Evolutionary conservation across 371 early-diverging fungal genomes (phyloP), one percentile per base, ranked within the genome.

Genomic region (Coelomomyces lativittatus): DNA sequence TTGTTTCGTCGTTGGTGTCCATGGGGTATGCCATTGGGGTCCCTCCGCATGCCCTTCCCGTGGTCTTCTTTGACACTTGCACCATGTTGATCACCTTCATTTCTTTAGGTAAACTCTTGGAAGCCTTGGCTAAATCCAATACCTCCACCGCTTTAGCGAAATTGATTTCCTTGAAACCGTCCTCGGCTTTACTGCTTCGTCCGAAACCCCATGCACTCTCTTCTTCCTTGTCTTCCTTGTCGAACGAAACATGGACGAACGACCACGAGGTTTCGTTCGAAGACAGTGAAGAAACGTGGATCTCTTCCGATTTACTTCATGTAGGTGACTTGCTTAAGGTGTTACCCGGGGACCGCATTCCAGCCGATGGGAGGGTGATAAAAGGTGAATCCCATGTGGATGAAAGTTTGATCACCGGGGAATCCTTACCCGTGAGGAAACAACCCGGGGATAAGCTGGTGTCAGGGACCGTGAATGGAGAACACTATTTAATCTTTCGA

Each of bases 371-470:
- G n/a, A 51, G 67, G 1, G 65, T 99, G 8, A 58, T 80, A n/a
- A 63, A 60, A 14, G 98, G 99, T 4, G 41, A 63, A 9, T 80
- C 88, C 4, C 67, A 79, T 26, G 78, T 97, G 8, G 96, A 98
- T 63, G 99, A 98, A 64, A 85, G 90, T 44, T 86, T 97, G 65
- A 80, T 99, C 0, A 98, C 99, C 0, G 99, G 98, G 31, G 99
- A 99, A 62, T 79, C 84, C 14, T 62, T 87, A 21, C 87, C 93
- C 0, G 83, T 98, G 28, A 48, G 39, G 51, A 98, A 97, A 58
- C 56, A 54, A 9, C 56, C 39, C 1, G 85, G 81, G 6, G 67
- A 70, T 39, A 31, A 41, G 3, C 80, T 93, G 21, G 85, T 95
- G 52, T 88, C 86, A 23, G 96, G 96, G 17, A 90, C 92, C 0